A percentile compares a stretch with the other conserved stretches of the same genome.
These are phyloP conservation scores for Turnera subulata DNA, from an alignment of 345 rosid species.

Conservation along the genomic window DNA sequence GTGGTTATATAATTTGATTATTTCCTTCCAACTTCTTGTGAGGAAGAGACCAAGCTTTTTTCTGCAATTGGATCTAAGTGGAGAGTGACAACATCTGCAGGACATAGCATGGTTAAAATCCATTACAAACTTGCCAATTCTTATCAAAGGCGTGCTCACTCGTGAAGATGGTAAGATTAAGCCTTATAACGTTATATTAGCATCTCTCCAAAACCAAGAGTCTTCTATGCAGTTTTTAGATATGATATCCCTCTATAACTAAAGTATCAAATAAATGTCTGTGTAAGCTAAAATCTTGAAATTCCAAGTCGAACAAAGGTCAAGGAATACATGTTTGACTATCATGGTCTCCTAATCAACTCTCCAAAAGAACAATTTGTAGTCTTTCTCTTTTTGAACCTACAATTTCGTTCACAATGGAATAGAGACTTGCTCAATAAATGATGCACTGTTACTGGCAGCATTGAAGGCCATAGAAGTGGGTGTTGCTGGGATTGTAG, in stretches of 20 bases:
- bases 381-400: background rate
- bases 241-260: no score
- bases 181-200: constrained; percentile 11
- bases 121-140: constrained; percentile 64
- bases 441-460: constrained; percentile 25
- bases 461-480: constrained; percentile 67
- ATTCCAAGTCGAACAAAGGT: no score
- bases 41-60: background rate
- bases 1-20: background rate
- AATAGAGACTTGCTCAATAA: background rate
- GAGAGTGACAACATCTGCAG: constrained; percentile 33
- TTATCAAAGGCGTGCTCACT: constrained; percentile 77
- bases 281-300: no score
- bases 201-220: no score
- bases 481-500: constrained; percentile 64
- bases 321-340: no score
- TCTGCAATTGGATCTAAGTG: background rate
- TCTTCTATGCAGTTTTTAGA: no score
- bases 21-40: background rate
- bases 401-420: background rate
- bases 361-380: no score
- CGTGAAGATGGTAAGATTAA: constrained; percentile 65
- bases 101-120: constrained; percentile 79
- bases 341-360: no score
- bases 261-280: no score